A percentile compares a stretch with the other conserved stretches of the same genome.
phyloP scores from a whole-genome alignment of 371 early-diverging fungal genomes.

The Apophysomyces trapeziformis region DNA sequence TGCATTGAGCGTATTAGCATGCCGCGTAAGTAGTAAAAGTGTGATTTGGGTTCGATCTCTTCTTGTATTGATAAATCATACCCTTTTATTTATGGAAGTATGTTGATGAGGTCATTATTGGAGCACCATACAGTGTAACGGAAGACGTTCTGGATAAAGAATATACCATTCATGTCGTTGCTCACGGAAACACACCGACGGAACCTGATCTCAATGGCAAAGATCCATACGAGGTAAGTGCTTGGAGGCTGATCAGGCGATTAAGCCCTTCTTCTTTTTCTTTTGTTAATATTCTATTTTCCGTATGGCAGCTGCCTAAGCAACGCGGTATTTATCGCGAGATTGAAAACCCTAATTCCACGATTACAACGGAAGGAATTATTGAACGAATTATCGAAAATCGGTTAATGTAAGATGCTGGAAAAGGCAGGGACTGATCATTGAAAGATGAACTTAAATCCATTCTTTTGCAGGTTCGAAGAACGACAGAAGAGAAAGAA shows the following conservation, averaged over 20 bases:
- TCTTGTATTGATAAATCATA: too few species aligned
- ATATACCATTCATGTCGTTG: slow-evolving; percentile 81
- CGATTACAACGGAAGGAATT: slow-evolving; percentile 84
- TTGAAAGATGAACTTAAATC: too few species aligned
- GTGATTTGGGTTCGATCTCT: too few species aligned
- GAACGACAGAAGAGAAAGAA: slow-evolving; percentile 79
- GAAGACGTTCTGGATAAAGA: slow-evolving; percentile 80
- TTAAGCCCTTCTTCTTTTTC: slow-evolving; percentile 62
- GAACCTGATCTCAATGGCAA: slow-evolving; percentile 70
- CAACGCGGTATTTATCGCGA: slow-evolving; percentile 73
- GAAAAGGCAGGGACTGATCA: too few species aligned
- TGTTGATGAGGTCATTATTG: slow-evolving; percentile 90
- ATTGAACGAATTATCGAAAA: slow-evolving; percentile 88
- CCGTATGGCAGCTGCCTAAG: slow-evolving; percentile 62
- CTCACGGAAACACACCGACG: slow-evolving; percentile 71
- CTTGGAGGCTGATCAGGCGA: slow-evolving; percentile 64
- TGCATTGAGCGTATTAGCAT: slow-evolving; percentile 85
- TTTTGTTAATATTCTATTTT: too few species aligned
- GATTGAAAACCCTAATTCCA: slow-evolving; percentile 73
- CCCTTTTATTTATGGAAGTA: slow-evolving; percentile 48
- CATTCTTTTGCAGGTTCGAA: slow-evolving; percentile 47
- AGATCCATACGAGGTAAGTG: slow-evolving; percentile 80
- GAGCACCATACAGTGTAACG: slow-evolving; percentile 87
- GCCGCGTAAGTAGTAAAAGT: slow-evolving; percentile 61
- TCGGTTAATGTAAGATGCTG: slow-evolving; percentile 68